Evolutionary conservation across 345 rosid genomes (phyloP).

Genomic region (Boechera divaricarpa): DNA sequence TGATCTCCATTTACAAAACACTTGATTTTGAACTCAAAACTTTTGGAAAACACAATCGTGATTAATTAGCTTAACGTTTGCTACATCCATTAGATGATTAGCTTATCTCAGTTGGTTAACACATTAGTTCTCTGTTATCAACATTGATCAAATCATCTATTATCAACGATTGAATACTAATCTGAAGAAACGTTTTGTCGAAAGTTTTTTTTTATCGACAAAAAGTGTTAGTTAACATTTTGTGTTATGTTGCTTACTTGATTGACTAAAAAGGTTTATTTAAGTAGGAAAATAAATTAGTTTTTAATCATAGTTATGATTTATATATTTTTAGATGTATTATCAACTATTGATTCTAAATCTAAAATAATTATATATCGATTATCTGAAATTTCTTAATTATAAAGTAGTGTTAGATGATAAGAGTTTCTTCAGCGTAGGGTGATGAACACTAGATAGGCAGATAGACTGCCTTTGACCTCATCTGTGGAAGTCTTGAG

Average conservation of each 20-base stretch:
- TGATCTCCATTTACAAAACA: slow-evolving; percentile 6
- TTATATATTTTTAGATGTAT: slow-evolving; percentile 9
- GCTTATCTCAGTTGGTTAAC: slow-evolving; percentile 8
- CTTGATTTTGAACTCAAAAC: background rate
- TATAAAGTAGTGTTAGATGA: background rate
- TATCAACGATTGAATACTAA: background rate
- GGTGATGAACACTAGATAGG: slow-evolving; percentile 11
- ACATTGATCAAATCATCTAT: slow-evolving; percentile 1
- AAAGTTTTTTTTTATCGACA: background rate
- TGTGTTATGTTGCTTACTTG: slow-evolving; percentile 1
- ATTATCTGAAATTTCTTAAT: slow-evolving; percentile 7
- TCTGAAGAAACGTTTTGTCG: background rate
- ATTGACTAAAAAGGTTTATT: background rate
- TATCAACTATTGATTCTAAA: slow-evolving; percentile 1
- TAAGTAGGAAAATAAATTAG: background rate
- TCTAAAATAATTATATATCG: background rate
- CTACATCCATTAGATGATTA: background rate
- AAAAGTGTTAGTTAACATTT: background rate
- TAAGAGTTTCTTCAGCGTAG: slow-evolving; percentile 18
- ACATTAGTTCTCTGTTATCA: slow-evolving; percentile 1
- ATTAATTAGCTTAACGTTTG: background rate
- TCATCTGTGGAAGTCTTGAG: background rate
- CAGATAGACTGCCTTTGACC: background rate
- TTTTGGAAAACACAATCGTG: slow-evolving; percentile 2
- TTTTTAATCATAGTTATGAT: slow-evolving; percentile 6